phyloP scores from a whole-genome alignment of 2,329 filamentous ascomycete genomes.

The Talaromyces sp. region DNA sequence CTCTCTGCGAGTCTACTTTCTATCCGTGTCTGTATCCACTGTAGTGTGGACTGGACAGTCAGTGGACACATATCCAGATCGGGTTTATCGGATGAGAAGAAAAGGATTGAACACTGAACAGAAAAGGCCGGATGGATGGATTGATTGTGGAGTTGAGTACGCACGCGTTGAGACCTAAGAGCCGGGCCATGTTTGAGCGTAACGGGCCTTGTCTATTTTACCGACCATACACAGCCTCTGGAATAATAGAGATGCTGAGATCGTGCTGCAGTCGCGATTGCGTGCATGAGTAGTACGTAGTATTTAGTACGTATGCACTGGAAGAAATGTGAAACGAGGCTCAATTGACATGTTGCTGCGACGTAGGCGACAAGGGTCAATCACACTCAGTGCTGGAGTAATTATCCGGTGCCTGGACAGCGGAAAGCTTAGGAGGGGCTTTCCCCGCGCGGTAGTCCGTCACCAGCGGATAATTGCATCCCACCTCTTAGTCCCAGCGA shows the following conservation, averaged over 20 bases:
- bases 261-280: neutral
- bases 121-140: neutral
- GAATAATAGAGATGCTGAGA: neutral
- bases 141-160: neutral
- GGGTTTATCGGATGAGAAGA: neutral
- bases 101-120: neutral
- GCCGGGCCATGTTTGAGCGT: neutral
- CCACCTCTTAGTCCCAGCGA: neutral
- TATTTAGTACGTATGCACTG: too few species aligned
- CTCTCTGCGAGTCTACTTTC: neutral
- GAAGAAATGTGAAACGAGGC: neutral
- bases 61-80: neutral
- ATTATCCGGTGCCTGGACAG: constrained; percentile 1
- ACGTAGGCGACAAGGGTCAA: neutral
- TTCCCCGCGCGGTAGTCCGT: neutral
- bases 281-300: neutral
- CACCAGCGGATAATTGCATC: neutral
- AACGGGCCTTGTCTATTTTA: neutral
- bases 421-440: neutral
- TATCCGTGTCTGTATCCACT: neutral
- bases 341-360: neutral
- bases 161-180: neutral
- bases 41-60: neutral
- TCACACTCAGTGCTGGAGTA: neutral
- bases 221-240: neutral